These are phyloP conservation scores for Myriosclerotinia scirpicola DNA, from an alignment of 2,329 filamentous ascomycete species.

Conservation along the genomic window DNA sequence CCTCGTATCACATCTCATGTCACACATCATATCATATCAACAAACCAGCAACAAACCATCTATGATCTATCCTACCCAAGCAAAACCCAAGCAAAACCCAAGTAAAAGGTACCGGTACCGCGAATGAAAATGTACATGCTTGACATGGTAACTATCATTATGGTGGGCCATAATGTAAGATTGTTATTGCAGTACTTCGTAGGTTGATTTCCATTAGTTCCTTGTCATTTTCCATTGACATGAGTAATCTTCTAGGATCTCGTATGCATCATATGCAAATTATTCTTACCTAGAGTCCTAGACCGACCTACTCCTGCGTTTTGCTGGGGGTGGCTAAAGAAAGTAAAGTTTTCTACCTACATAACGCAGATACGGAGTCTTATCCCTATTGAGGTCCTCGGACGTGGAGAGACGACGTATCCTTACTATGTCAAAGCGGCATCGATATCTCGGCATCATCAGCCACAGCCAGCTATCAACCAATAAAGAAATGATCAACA, in stretches of 20 bases:
- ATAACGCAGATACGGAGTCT: not conserved
- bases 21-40: not conserved
- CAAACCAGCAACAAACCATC: too few relatives aligned
- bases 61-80: not conserved
- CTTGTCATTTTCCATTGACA: not conserved
- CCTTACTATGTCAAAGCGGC: not conserved
- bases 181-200: not conserved
- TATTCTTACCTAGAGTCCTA: not conserved
- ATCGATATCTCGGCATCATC: not conserved
- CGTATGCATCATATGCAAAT: slow-evolving; percentile 9
- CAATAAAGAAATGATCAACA: slow-evolving; percentile 3
- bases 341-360: slow-evolving; percentile 7
- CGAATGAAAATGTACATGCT: not conserved
- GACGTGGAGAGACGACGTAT: slow-evolving; percentile 2
- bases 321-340: slow-evolving; percentile 11
- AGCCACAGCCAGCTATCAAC: not conserved
- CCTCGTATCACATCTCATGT: too few relatives aligned
- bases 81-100: slow-evolving; percentile 3
- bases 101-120: not conserved
- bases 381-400: slow-evolving; percentile 4
- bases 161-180: not conserved
- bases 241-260: slow-evolving; percentile 1
- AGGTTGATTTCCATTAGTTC: not conserved
- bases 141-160: slow-evolving; percentile 7
- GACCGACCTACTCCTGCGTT: too few relatives aligned